Conservation (phyloP, 257 asterid species). For the Petunia axillaris region DNA sequence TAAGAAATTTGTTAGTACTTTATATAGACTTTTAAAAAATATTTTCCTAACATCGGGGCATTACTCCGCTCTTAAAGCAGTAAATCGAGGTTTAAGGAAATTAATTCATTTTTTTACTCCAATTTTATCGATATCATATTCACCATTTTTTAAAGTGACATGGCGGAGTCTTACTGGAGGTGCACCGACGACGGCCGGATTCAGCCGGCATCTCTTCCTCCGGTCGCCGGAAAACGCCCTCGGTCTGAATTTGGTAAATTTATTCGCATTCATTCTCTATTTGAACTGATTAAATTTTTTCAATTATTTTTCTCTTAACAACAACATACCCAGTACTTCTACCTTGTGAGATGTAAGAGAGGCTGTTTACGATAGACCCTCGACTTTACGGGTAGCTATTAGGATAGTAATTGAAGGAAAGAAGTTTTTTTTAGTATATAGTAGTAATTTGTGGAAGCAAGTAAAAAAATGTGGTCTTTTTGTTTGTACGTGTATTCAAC, state of each 20-base stretch:
- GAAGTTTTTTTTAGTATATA: not conserved
- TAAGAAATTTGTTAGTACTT: too few relatives aligned
- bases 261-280: not conserved
- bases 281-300: not conserved
- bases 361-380: not conserved
- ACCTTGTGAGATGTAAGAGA: not conserved
- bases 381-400: not conserved
- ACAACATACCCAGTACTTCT: not conserved
- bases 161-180: conserved; percentile 85
- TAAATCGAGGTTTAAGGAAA: not conserved
- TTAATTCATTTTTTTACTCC: not conserved
- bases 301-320: conserved; percentile 12
- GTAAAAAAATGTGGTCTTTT: not conserved
- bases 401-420: conserved; percentile 5
- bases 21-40: too few relatives aligned
- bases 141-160: conserved; percentile 20
- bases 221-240: conserved; percentile 65
- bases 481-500: conserved; percentile 21
- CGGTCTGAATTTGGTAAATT: conserved; percentile 66
- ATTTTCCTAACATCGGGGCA: not conserved
- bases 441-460: not conserved
- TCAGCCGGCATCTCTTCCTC: conserved; percentile 44
- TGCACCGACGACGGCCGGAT: conserved; percentile 58
- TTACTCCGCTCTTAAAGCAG: not conserved
- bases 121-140: not conserved